Percentiles rank a stretch among this genome's conserved stretches.
These are phyloP conservation scores for Stygiomarasmius scandens DNA, from an alignment of 1,284 basidiomycete species.

Conservation along the genomic window DNA sequence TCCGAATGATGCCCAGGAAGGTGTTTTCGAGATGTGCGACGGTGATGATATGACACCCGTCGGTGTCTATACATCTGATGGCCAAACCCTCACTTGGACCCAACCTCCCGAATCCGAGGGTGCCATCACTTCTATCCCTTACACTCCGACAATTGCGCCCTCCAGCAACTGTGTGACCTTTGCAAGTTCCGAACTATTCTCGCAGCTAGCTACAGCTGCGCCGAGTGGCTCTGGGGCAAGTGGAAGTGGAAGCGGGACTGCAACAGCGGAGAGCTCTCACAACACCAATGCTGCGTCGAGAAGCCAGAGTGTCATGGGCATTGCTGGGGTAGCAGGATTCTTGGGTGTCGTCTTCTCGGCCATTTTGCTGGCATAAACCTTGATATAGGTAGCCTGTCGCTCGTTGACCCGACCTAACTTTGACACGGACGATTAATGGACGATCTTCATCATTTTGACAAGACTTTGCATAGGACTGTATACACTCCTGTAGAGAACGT, in stretches of 20 bases:
- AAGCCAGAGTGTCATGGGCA: slow-evolving; percentile 26
- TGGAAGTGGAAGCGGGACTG: slow-evolving; percentile 18
- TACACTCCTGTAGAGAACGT: too few species aligned
- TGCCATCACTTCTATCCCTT: slow-evolving; percentile 60
- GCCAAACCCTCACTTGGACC: slow-evolving; percentile 46
- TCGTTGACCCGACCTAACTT: too few species aligned
- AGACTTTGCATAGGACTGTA: too few species aligned
- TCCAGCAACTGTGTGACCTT: slow-evolving; percentile 66
- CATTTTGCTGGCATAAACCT: slow-evolving; percentile 41
- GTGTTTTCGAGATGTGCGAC: slow-evolving; percentile 62
- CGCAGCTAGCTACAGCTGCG: slow-evolving; percentile 31
- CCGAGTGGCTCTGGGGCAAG: slow-evolving; percentile 19
- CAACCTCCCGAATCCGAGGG: slow-evolving; percentile 67
- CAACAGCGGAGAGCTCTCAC: slow-evolving; percentile 20
- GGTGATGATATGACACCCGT: slow-evolving; percentile 66
- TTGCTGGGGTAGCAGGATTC: slow-evolving; percentile 40
- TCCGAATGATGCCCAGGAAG: slow-evolving; percentile 60
- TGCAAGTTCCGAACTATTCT: slow-evolving; percentile 54
- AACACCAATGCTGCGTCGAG: slow-evolving; percentile 32
- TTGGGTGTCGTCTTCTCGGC: slow-evolving; percentile 47
- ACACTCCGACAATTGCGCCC: slow-evolving; percentile 58
- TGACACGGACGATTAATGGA: too few species aligned
- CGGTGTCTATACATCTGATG: slow-evolving; percentile 52
- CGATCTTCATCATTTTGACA: too few species aligned
- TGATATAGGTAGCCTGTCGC: too few species aligned